These are phyloP conservation scores for Plenodomus biglobosus DNA, from an alignment of 2,329 filamentous ascomycete genomes.

Conservation along the genomic window DNA sequence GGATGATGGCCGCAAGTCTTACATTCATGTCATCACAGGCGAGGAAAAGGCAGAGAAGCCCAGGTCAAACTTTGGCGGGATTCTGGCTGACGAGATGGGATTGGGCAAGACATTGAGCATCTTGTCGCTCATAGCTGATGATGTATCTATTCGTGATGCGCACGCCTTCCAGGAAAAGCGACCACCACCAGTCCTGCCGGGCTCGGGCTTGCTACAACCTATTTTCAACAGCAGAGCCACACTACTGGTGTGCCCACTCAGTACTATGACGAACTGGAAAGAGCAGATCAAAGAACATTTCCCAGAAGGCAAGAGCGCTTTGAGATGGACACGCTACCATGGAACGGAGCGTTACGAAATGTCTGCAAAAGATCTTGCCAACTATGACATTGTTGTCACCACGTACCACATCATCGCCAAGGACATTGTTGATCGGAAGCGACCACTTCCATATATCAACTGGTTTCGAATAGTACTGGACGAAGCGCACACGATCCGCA, in stretches of 20 bases:
- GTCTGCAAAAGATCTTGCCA: conserved; percentile 61
- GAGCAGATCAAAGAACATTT: conserved; percentile 87
- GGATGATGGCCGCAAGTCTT: conserved; percentile 62
- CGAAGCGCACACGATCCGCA: conserved; percentile 92
- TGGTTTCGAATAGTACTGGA: conserved; percentile 95
- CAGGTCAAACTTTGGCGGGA: conserved; percentile 46
- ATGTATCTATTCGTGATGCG: conserved; percentile 61
- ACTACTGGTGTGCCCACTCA: conserved; percentile 83
- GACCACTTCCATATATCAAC: conserved; percentile 75
- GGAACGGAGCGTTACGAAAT: conserved; percentile 71
- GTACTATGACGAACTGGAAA: conserved; percentile 92
- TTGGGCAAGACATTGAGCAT: conserved; percentile 69
- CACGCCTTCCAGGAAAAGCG: conserved; percentile 59
- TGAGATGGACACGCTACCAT: conserved; percentile 84
- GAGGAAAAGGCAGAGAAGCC: conserved; percentile 39
- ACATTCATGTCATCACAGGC: conserved; percentile 84
- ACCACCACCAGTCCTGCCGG: conserved; percentile 44
- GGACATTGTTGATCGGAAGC: conserved; percentile 63
- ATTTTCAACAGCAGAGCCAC: conserved; percentile 74
- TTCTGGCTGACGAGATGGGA: conserved; percentile 56
- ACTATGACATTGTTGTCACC: conserved; percentile 84
- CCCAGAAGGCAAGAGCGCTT: conserved; percentile 52
- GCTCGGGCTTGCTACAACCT: conserved; percentile 20
- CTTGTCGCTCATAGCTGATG: conserved; percentile 69
- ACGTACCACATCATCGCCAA: conserved; percentile 88